Evolutionary conservation across 768 basidiomycete species (phyloP).

Genomic region (Chalciporus chontae): DNA sequence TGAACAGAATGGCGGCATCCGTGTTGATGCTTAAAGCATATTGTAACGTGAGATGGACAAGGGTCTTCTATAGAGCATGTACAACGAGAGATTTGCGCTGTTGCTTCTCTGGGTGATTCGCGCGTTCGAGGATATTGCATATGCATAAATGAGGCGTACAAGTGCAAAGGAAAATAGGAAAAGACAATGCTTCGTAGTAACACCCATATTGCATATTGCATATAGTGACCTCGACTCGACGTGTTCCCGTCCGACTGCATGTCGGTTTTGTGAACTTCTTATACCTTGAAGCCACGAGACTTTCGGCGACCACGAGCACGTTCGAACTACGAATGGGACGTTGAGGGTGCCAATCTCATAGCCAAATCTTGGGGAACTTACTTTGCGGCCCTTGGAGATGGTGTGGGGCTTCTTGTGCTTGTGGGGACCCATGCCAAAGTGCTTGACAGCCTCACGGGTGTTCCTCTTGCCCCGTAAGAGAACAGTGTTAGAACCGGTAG

Average conservation of each 20-base stretch:
- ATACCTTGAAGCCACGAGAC: conserved; percentile 96
- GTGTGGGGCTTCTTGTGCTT: conserved; percentile 99
- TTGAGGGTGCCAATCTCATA: neutral
- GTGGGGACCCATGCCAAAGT: conserved; percentile 99
- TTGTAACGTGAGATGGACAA: neutral
- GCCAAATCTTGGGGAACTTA: conserved; percentile 25
- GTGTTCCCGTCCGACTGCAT: conserved; percentile 25
- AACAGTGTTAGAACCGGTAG: conserved; percentile 93
- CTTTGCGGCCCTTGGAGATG: conserved; percentile 94
- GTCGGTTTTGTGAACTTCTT: conserved; percentile 40
- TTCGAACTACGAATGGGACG: conserved; percentile 67
- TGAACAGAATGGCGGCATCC: neutral
- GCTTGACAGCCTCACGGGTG: conserved; percentile 91
- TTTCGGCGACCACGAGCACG: conserved; percentile 98
- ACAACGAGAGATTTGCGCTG: neutral
- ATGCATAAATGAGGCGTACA: conserved; percentile 27
- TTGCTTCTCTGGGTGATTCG: neutral
- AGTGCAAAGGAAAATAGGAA: conserved; percentile 15
- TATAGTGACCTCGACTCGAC: conserved; percentile 24
- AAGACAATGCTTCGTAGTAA: conserved; percentile 21
- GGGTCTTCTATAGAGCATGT: neutral
- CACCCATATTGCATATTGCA: conserved; percentile 35
- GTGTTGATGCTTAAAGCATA: neutral
- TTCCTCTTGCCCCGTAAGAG: conserved; percentile 91
- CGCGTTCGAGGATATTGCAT: conserved; percentile 17